Percentiles rank a stretch among this genome's conserved stretches.
These are phyloP conservation scores for Nicotiana knightiana DNA, from an alignment of 257 asterid species.

Conservation along the genomic window DNA sequence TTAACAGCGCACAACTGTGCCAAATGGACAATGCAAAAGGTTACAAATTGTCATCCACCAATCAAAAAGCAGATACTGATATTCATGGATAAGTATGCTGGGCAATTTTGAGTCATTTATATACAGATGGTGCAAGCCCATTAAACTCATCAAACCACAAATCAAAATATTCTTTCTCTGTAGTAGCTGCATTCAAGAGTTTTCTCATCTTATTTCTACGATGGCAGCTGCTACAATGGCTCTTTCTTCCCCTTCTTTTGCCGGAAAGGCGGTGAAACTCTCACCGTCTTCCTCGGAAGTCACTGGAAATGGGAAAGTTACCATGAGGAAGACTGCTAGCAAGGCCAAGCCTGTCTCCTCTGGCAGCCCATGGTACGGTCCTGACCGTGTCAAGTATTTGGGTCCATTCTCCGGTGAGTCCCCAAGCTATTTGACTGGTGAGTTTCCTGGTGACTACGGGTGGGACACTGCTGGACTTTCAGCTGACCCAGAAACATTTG, in stretches of 20 bases:
- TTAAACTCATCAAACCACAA: neutral
- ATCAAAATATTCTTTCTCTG: neutral
- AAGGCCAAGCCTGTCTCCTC: slow-evolving; percentile 27
- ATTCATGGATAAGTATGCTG: neutral
- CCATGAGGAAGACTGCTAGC: slow-evolving; percentile 34
- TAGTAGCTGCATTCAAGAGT: neutral
- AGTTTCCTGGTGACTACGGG: slow-evolving; percentile 42
- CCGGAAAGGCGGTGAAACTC: slow-evolving; percentile 41
- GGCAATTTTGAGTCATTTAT: neutral
- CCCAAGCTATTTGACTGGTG: slow-evolving; percentile 36
- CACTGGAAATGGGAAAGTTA: slow-evolving; percentile 20
- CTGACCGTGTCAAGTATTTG: slow-evolving; percentile 28
- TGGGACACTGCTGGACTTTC: slow-evolving; percentile 49
- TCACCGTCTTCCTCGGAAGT: slow-evolving; percentile 28
- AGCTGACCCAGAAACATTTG: slow-evolving; percentile 35
- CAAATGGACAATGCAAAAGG: neutral
- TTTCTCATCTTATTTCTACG: neutral
- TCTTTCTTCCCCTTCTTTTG: slow-evolving; percentile 47
- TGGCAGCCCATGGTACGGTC: slow-evolving; percentile 32
- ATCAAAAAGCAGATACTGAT: neutral
- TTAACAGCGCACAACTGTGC: neutral
- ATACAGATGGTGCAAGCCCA: neutral
- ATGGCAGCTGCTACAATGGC: slow-evolving; percentile 58
- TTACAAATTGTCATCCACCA: neutral
- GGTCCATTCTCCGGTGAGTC: slow-evolving; percentile 1